Conservation (phyloP, 148 eudicot species). For the Rhododendron simsii region DNA sequence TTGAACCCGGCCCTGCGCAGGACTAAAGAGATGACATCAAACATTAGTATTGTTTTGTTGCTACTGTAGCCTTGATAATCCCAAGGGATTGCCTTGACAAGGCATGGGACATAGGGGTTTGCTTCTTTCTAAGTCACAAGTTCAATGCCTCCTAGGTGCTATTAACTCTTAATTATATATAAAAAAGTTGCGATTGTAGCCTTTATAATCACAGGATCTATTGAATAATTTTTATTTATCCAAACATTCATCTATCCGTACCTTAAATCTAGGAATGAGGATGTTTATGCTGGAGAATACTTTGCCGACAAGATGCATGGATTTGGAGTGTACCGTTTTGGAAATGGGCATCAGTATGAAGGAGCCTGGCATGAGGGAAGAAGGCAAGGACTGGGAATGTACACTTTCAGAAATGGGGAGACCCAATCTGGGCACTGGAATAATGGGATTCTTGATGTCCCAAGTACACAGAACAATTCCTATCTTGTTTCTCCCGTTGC, state of each 20-base stretch:
- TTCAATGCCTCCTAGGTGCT: background rate
- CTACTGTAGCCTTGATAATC: background rate
- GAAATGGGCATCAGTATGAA: slow-evolving; percentile 84
- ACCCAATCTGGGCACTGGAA: slow-evolving; percentile 94
- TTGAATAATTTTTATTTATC: background rate
- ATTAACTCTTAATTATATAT: background rate
- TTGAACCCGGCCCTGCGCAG: too few relatives aligned
- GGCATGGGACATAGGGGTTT: background rate
- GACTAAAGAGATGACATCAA: too few relatives aligned
- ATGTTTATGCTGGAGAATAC: slow-evolving; percentile 89
- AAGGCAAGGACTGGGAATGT: slow-evolving; percentile 97
- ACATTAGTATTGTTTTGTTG: background rate
- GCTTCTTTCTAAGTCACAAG: background rate
- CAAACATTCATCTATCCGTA: slow-evolving; percentile 1
- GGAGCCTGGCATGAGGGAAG: slow-evolving; percentile 98
- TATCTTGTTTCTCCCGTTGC: slow-evolving; percentile 80
- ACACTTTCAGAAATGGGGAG: slow-evolving; percentile 87
- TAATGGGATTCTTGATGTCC: slow-evolving; percentile 78
- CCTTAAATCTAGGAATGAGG: slow-evolving; percentile 61
- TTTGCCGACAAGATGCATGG: slow-evolving; percentile 98
- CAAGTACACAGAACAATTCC: slow-evolving; percentile 69
- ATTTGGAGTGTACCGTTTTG: slow-evolving; percentile 78
- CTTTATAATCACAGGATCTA: background rate
- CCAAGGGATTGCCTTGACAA: too few relatives aligned
- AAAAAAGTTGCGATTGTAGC: background rate